Base-by-base conservation (phyloP, 805 yeast genomes). In the Metschnikowia cerradonensis region DNA sequence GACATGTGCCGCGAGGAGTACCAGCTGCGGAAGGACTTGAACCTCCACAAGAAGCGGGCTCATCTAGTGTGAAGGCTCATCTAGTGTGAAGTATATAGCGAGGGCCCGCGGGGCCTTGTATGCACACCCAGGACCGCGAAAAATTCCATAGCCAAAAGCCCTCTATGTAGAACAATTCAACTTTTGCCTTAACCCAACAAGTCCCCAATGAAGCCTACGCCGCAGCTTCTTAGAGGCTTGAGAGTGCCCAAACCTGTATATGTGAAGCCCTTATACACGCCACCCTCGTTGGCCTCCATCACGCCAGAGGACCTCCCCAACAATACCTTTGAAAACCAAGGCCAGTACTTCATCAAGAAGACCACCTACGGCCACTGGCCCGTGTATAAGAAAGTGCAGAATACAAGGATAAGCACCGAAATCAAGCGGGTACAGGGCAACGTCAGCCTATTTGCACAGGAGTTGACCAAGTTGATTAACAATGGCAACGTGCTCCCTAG, bases 371-470 rank as follows among this genome's bases (percentile, higher is more conserved):
- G 92, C 4, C 82, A 86, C 63, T 73, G 90, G 63, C 96, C 96
- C n/a, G 87, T 90, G 1, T 90, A 90, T 69, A 74, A 79, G 48
- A 89, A 86, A 54, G 67, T 75, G 54, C 88, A 83, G 63, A 80
- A 81, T 53, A 80, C 83, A 22, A 83, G 82, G 53, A 69, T 76
- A n/a, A 78, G 79, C 60, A 90, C 97, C 0, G 90, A 88, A 62
- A 75, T 90, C 26, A 82, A 87, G 63, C 80, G 81, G 52, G 76
- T 90, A 46, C 70, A 76, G 52, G 97, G 97, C 5, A 84, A 86
- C 65, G 73, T 82, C 13, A 66, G 75, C 5, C 83, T 79, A 51
- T 73, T 90, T 51, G 83, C 87, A 64, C 72, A 79, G 48, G 96
- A 90, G 61, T 67, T 90, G 51, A 79, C 80, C 53, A 66, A 62